These are phyloP conservation scores for Auriscalpium orientale DNA, from an alignment of 768 basidiomycete genomes.

Conservation along the genomic window DNA sequence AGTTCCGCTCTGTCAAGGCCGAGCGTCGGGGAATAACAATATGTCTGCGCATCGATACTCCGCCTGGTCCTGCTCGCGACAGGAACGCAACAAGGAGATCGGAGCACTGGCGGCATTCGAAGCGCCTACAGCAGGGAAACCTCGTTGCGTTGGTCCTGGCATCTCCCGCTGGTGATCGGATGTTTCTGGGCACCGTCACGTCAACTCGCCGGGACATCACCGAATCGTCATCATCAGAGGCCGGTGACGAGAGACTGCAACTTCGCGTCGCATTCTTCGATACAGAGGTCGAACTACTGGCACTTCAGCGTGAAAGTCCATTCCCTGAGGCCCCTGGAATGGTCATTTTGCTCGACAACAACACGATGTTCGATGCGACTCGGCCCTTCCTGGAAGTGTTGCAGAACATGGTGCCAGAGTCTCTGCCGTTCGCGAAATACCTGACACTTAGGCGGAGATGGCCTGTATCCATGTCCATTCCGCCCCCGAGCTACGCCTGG, in stretches of 20 bases:
- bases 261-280: slow-evolving; percentile 61
- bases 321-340: slow-evolving; percentile 15
- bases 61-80: slow-evolving; percentile 48
- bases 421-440: slow-evolving; percentile 3
- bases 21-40: slow-evolving; percentile 45
- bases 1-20: slow-evolving; percentile 38
- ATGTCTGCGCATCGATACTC: slow-evolving; percentile 39
- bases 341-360: slow-evolving; percentile 13
- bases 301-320: slow-evolving; percentile 28
- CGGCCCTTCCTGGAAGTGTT: slow-evolving; percentile 12
- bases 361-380: slow-evolving; percentile 8
- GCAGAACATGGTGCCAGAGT: slow-evolving; percentile 7
- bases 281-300: slow-evolving; percentile 41
- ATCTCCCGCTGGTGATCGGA: slow-evolving; percentile 18
- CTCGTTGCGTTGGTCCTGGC: slow-evolving; percentile 52
- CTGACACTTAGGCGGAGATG: slow-evolving; percentile 1
- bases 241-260: slow-evolving; percentile 26
- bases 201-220: slow-evolving; percentile 38
- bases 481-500: slow-evolving; percentile 1
- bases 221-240: slow-evolving; percentile 28
- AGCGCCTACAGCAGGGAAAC: slow-evolving; percentile 54
- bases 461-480: background rate
- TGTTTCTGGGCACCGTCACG: slow-evolving; percentile 48
- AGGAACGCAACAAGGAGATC: slow-evolving; percentile 29
- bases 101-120: slow-evolving; percentile 57